Conservation (phyloP, 2,329 filamentous ascomycete species). For the Exophiala bonariae region DNA sequence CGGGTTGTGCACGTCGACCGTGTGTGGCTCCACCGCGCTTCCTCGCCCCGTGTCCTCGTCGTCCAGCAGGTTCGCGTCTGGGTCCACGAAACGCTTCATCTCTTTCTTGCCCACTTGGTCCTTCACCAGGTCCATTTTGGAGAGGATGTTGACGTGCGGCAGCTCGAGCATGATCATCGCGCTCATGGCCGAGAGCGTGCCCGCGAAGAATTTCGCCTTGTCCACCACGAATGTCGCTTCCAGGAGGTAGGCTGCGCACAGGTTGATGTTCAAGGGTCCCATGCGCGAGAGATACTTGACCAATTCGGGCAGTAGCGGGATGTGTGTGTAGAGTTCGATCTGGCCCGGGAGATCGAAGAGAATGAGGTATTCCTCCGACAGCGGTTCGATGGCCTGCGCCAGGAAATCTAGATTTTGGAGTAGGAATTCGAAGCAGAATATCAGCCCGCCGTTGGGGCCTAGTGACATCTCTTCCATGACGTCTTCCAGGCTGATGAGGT, state of each 20-base stretch:
- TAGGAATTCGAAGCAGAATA: constrained; percentile 95
- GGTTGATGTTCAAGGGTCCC: constrained; percentile 81
- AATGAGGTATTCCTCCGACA: constrained; percentile 94
- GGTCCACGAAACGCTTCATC: constrained; percentile 84
- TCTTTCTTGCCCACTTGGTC: constrained; percentile 85
- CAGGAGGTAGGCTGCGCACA: constrained; percentile 91
- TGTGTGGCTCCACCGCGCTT: constrained; percentile 49
- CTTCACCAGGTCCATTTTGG: constrained; percentile 96
- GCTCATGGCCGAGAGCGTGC: constrained; percentile 93
- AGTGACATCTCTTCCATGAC: constrained; percentile 94
- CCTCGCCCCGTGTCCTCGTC: constrained; percentile 66
- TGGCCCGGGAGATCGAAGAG: constrained; percentile 99
- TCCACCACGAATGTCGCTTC: constrained; percentile 96
- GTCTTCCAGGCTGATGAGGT: constrained; percentile 89
- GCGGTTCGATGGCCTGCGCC: constrained; percentile 76
- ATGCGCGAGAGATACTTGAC: constrained; percentile 76
- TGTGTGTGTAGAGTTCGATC: constrained; percentile 97
- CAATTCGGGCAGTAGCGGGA: constrained; percentile 84
- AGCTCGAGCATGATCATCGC: constrained; percentile 99
- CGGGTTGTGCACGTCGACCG: constrained; percentile 51
- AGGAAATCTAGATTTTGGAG: constrained; percentile 93
- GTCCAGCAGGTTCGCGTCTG: constrained; percentile 78
- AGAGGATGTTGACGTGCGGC: constrained; percentile 92
- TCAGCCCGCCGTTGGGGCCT: constrained; percentile 87
- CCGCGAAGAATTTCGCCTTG: constrained; percentile 94